These are phyloP conservation scores for Hyaloscypha variabilis DNA, from an alignment of 495 filamentous ascomycete genomes.

Conservation along the genomic window DNA sequence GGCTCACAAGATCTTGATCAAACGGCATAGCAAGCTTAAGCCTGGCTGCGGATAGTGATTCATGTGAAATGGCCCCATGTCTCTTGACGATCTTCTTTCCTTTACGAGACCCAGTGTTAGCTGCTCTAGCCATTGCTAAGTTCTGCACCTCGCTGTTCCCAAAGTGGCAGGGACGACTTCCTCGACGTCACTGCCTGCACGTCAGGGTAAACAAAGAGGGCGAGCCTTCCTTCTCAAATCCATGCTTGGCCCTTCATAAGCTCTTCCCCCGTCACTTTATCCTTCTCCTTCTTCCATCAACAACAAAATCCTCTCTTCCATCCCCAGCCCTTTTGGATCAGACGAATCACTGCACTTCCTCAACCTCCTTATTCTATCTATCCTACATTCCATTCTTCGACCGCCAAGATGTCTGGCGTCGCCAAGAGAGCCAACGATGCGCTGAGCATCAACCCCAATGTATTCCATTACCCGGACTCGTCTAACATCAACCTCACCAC, in stretches of 20 bases:
- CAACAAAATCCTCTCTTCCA: neutral
- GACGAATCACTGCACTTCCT: neutral
- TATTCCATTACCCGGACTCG: constrained; percentile 19
- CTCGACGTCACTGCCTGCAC: neutral
- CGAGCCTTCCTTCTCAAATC: neutral
- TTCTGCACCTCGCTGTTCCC: neutral
- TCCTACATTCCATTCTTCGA: neutral
- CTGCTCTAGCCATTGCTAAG: neutral
- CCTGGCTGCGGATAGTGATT: neutral
- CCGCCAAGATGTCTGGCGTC: constrained; percentile 16
- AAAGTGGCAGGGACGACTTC: neutral
- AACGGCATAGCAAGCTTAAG: neutral
- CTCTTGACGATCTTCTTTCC: no score
- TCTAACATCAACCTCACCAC: constrained; percentile 61
- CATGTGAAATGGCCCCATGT: neutral
- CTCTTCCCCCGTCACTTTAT: neutral
- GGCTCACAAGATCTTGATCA: neutral
- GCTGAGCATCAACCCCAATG: constrained; percentile 25
- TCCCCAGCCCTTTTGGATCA: neutral
- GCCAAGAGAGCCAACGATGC: constrained; percentile 25
- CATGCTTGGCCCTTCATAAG: neutral
- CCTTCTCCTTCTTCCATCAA: neutral
- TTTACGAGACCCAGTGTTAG: no score
- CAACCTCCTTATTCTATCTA: neutral
- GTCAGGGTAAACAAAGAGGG: neutral